Evolutionary conservation across 1,284 basidiomycete genomes (phyloP).

Genomic region (Tilletia indica): DNA sequence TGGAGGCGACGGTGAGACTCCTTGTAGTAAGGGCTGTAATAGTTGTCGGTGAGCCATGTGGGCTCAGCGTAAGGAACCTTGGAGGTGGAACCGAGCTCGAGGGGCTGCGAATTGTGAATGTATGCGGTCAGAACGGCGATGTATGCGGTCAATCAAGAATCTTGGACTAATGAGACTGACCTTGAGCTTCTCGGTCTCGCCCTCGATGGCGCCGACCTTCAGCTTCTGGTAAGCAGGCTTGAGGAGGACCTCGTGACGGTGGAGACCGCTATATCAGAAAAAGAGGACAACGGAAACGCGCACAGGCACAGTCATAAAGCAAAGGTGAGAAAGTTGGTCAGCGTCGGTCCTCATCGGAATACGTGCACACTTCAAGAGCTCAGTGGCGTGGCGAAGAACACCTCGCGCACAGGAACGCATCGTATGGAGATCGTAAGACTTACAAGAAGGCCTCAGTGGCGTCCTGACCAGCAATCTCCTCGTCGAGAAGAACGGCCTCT

Average conservation of each 20-base stretch:
- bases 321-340: background rate
- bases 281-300: background rate
- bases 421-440: too few relatives aligned
- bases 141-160: background rate
- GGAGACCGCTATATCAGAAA: conserved; percentile 37
- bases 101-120: conserved; percentile 18
- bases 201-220: conserved; percentile 50
- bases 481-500: conserved; percentile 49
- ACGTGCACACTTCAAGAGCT: too few relatives aligned
- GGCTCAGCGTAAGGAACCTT: conserved; percentile 55
- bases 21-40: conserved; percentile 57
- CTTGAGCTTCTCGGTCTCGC: conserved; percentile 47
- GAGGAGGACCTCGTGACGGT: conserved; percentile 50
- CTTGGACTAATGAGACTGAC: conserved; percentile 11
- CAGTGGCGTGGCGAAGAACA: too few relatives aligned
- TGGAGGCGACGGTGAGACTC: conserved; percentile 56
- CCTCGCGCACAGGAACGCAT: too few relatives aligned
- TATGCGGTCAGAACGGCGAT: too few relatives aligned
- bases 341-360: too few relatives aligned
- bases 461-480: conserved; percentile 54
- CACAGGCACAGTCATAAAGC: background rate
- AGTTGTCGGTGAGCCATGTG: conserved; percentile 45
- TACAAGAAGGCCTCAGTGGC: conserved; percentile 53
- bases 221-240: conserved; percentile 47
- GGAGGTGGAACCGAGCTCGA: conserved; percentile 45